Conservation (phyloP, 2,329 filamentous ascomycete genomes). For the Exophiala mesophila region DNA sequence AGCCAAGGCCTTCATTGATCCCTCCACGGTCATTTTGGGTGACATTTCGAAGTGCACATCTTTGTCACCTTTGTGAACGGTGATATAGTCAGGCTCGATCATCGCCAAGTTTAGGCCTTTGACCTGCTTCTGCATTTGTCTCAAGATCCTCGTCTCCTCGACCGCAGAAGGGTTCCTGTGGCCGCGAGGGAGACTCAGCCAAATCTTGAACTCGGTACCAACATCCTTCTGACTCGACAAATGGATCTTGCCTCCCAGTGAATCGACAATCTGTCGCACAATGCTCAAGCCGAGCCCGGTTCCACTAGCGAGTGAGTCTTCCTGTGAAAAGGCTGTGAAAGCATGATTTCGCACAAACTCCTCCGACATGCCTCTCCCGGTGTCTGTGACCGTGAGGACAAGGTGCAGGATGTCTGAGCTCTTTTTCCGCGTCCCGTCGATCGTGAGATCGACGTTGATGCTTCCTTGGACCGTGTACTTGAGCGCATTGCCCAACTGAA, state of each 20-base stretch:
- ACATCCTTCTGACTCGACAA: constrained; percentile 50
- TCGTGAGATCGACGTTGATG: constrained; percentile 42
- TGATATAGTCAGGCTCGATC: constrained; percentile 10
- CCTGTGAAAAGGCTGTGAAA: constrained; percentile 56
- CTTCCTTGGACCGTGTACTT: constrained; percentile 56
- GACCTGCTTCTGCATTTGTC: constrained; percentile 12
- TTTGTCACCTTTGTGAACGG: neutral
- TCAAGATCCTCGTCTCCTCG: constrained; percentile 7
- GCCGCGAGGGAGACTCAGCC: constrained; percentile 20
- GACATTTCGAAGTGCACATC: constrained; percentile 13
- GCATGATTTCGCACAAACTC: constrained; percentile 58
- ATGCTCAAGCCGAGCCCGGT: constrained; percentile 58
- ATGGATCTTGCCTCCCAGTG: constrained; percentile 55
- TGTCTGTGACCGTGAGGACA: constrained; percentile 53
- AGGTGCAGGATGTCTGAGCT: constrained; percentile 30
- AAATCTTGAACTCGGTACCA: constrained; percentile 49
- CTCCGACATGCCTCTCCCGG: constrained; percentile 60
- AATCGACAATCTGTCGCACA: constrained; percentile 56
- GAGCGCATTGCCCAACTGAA: constrained; percentile 53
- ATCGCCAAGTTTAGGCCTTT: constrained; percentile 16
- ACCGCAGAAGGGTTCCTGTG: neutral
- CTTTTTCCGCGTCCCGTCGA: constrained; percentile 30
- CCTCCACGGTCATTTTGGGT: constrained; percentile 10
- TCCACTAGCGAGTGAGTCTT: constrained; percentile 51
- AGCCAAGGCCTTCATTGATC: constrained; percentile 15